These are phyloP conservation scores for Dovyalis caffra DNA, from an alignment of 345 rosid species.

Conservation along the genomic window DNA sequence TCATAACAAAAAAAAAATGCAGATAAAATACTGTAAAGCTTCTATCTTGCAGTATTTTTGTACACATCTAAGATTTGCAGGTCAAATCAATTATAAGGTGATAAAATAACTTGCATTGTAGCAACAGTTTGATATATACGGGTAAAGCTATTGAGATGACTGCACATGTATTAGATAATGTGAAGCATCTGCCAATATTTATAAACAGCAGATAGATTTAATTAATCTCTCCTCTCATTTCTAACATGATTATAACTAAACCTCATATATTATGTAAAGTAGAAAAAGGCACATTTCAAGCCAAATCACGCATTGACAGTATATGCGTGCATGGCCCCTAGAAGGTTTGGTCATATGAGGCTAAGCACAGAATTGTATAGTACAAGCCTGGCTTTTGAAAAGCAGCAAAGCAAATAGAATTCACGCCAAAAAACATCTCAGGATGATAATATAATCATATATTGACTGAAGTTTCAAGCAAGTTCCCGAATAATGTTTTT, in stretches of 20 bases:
- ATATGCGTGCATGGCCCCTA: not conserved
- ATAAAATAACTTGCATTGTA: not conserved
- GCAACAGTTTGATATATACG: not conserved
- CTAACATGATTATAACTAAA: not conserved
- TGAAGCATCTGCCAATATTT: not conserved
- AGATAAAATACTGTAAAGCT: constrained; percentile 13
- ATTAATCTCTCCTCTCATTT: not conserved
- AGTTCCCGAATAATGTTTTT: not conserved
- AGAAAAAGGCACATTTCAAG: not conserved
- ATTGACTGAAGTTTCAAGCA: not conserved
- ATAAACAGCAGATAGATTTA: not conserved
- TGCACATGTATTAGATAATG: not conserved
- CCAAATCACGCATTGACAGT: not conserved
- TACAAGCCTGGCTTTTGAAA: not conserved
- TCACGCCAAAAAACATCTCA: not conserved
- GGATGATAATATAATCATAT: not conserved
- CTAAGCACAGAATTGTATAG: not conserved
- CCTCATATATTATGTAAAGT: not conserved
- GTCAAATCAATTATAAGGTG: not conserved
- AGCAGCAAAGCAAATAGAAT: not conserved
- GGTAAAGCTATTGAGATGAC: not conserved
- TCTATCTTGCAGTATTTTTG: not conserved
- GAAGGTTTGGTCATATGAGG: not conserved
- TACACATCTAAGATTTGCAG: not conserved
- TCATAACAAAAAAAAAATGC: constrained; percentile 19